phyloP scores from a whole-genome alignment of 768 basidiomycete genomes.

The Tulasnella sp. region DNA sequence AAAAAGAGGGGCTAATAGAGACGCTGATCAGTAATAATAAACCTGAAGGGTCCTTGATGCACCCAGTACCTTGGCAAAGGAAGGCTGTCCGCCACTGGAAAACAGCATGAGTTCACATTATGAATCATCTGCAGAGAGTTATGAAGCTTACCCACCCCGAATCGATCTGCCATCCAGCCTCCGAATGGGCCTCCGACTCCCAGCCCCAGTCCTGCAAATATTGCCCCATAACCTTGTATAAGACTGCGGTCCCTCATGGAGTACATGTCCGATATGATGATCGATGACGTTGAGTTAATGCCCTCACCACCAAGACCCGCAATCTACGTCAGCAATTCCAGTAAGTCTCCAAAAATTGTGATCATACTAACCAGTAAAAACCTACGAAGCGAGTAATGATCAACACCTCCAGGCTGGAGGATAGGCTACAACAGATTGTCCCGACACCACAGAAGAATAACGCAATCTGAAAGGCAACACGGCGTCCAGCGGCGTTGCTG shows the following conservation, averaged over 20 bases:
- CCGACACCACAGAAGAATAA: constrained; percentile 52
- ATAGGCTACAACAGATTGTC: constrained; percentile 57
- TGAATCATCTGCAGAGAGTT: constrained; percentile 29
- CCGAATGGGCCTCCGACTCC: constrained; percentile 75
- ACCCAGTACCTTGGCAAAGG: constrained; percentile 40
- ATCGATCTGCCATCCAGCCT: constrained; percentile 61
- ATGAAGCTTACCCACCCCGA: constrained; percentile 18
- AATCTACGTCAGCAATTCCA: constrained; percentile 33
- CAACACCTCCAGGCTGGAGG: constrained; percentile 57
- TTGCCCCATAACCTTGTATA: constrained; percentile 56
- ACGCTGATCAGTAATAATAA: neutral
- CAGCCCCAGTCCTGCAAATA: constrained; percentile 73
- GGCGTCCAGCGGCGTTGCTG: constrained; percentile 64
- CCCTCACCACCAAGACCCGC: constrained; percentile 75
- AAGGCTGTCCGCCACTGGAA: constrained; percentile 65
- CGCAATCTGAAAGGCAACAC: constrained; percentile 56
- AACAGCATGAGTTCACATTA: too few species aligned
- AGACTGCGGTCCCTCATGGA: constrained; percentile 58
- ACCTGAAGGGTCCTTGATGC: neutral
- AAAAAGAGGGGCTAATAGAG: constrained; percentile 43
- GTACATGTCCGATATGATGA: constrained; percentile 75
- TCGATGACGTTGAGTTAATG: constrained; percentile 59
- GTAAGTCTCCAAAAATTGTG: neutral
- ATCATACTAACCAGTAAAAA: constrained; percentile 15
- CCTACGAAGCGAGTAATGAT: constrained; percentile 64